A percentile compares a stretch with the other conserved stretches of the same genome.
These are phyloP conservation scores for Clonostachys byssicola DNA, from an alignment of 2,329 filamentous ascomycete genomes.

Conservation along the genomic window DNA sequence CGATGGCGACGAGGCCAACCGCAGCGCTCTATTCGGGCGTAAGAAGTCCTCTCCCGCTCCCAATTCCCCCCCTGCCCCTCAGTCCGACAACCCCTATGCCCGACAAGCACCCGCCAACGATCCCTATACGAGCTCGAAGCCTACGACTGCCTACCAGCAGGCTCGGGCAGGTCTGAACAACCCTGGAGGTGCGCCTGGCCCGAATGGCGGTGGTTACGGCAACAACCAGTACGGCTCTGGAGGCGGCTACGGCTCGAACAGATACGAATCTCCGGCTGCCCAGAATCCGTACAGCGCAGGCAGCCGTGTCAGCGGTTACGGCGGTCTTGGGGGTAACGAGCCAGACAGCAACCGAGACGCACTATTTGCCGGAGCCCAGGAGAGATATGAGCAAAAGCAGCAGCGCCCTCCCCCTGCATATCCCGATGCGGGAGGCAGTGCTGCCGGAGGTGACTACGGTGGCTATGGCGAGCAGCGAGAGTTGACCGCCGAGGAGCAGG, in stretches of 20 bases:
- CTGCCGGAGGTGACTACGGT: slow-evolving; percentile 26
- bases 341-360: slow-evolving; percentile 55
- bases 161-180: slow-evolving; percentile 26
- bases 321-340: slow-evolving; percentile 46
- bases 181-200: slow-evolving; percentile 22
- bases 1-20: slow-evolving; percentile 42
- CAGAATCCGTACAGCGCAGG: slow-evolving; percentile 28
- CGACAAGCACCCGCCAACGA: slow-evolving; percentile 41
- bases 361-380: slow-evolving; percentile 55
- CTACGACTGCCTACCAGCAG: slow-evolving; percentile 40
- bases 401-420: slow-evolving; percentile 6
- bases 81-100: slow-evolving; percentile 54
- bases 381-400: slow-evolving; percentile 39
- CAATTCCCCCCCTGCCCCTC: slow-evolving; percentile 14
- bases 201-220: slow-evolving; percentile 42
- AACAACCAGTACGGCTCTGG: slow-evolving; percentile 46
- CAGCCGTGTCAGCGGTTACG: slow-evolving; percentile 39
- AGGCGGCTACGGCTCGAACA: slow-evolving; percentile 47
- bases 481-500: slow-evolving; percentile 76
- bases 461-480: slow-evolving; percentile 68
- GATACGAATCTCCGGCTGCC: slow-evolving; percentile 36
- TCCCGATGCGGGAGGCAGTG: slow-evolving; percentile 4
- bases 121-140: slow-evolving; percentile 46
- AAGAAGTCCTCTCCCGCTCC: slow-evolving; percentile 46
- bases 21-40: slow-evolving; percentile 47